Base-by-base conservation (phyloP, 2,329 filamentous ascomycete species). In the Bimuria novae-zelandiae region DNA sequence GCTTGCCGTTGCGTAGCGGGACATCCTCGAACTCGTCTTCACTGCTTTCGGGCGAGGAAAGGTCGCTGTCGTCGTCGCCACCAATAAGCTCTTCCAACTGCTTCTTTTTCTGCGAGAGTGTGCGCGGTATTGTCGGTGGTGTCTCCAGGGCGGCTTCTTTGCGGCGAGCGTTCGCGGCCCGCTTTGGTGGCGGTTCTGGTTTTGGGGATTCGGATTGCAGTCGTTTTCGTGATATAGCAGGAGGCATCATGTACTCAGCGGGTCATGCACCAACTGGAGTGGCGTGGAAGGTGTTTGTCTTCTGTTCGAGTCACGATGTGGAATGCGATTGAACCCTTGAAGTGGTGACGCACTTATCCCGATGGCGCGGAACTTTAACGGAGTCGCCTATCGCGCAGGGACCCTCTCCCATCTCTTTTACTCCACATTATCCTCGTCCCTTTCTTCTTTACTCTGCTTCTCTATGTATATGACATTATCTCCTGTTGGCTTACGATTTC, bases 201-300 rank as follows among this genome's bases (percentile, higher is more conserved):
- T 76, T 72, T 0, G 80, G 75, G 1, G 83, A 82, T 55, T 62
- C 57, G n/a, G 61, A 62, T 32, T 80, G 82, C 60, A 84, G 64
- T 55, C 86, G 82, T 75, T 91, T 92, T 62, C 86, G 84, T 43
- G 86, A 80, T 14, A 89, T 79, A 59, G 83, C 76, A 21, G 88
- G 87, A 65, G 88, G 86, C 88, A 91, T 91, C 16, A 16, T 54
- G 50, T 52, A 23, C 4, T 12, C n/a, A n/a, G n/a, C n/a, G n/a
- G n/a, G n/a, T n/a, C n/a, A n/a, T n/a, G n/a, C n/a, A 23, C 2
- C 3, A 21, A 4, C 19, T 37, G n/a, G 21, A 23, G 27, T 49
- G n/a, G 21, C 10, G 21, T 10, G 23, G 11, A 5, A 30, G 19
- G n/a, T 36, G 11, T 11, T 12, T 16, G 8, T 36, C 12, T 12